Conservation (phyloP, 495 filamentous ascomycete species). For the Aspergillus mulundensis region DNA sequence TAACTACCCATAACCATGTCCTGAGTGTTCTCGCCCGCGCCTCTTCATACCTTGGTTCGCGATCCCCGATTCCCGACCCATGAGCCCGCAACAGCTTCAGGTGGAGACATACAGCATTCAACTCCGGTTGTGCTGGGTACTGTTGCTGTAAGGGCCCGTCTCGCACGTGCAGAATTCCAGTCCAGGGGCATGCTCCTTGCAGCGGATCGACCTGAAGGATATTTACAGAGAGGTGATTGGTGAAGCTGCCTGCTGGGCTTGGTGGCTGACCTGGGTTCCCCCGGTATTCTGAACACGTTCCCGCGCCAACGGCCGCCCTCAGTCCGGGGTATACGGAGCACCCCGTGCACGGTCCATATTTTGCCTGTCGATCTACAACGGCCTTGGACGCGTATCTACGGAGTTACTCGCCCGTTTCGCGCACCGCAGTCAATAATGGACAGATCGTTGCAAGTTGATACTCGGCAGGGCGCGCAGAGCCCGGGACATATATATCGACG, state of each 20-base stretch:
- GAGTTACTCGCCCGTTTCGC: not conserved
- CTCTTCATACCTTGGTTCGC: not conserved
- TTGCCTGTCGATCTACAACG: not conserved
- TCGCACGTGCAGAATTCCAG: conserved; percentile 11
- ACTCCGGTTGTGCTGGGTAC: conserved; percentile 2
- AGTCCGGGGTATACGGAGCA: conserved; percentile 12
- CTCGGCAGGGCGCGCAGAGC: conserved; percentile 20
- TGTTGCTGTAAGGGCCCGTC: conserved; percentile 6
- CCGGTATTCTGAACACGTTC: conserved; percentile 2
- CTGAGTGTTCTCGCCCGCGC: not conserved
- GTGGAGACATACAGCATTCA: conserved; percentile 13
- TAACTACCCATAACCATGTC: not conserved
- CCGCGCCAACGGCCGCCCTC: not conserved
- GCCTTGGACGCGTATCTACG: not conserved
- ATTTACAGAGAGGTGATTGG: not conserved
- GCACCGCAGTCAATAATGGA: conserved; percentile 4
- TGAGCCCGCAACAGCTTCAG: conserved; percentile 10
- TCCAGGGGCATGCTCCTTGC: conserved; percentile 13
- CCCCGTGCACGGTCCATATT: not conserved
- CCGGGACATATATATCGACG: conserved; percentile 12
- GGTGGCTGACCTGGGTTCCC: not conserved
- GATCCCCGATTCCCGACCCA: not conserved
- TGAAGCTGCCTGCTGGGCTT: not conserved
- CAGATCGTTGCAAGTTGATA: conserved; percentile 15
- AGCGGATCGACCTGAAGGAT: conserved; percentile 4